phyloP scores from a whole-genome alignment of 305 asterid species.

The Fraxinus platypoda region DNA sequence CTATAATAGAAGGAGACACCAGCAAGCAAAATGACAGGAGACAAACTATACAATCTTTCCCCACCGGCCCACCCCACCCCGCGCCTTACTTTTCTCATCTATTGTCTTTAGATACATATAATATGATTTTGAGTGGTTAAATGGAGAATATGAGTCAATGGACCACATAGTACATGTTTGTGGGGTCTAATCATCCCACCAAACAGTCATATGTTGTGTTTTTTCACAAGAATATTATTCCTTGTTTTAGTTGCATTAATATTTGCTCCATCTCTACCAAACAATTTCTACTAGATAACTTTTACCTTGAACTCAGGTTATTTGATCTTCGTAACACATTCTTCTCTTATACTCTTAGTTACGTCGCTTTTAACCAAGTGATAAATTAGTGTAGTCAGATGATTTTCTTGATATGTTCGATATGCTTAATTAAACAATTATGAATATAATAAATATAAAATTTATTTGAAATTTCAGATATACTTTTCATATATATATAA shows the following conservation, averaged over 20 bases:
- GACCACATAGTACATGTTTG: slow-evolving; percentile 56
- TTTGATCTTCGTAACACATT: background rate
- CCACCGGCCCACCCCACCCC: background rate
- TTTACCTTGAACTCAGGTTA: background rate
- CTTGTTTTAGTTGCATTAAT: no score
- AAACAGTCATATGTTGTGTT: slow-evolving; percentile 11
- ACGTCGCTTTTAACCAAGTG: background rate
- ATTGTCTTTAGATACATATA: background rate
- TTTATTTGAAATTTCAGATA: no score
- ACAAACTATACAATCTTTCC: slow-evolving; percentile 43
- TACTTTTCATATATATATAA: no score
- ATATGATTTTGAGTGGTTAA: slow-evolving; percentile 37
- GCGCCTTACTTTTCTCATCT: background rate
- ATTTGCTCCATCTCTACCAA: background rate
- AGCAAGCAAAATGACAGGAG: slow-evolving; percentile 53
- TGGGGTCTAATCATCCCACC: slow-evolving; percentile 31
- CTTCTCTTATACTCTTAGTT: background rate
- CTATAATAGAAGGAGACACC: slow-evolving; percentile 21
- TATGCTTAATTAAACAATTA: no score
- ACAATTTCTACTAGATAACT: background rate
- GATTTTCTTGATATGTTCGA: background rate
- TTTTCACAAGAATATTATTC: background rate
- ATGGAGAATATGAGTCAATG: slow-evolving; percentile 43
- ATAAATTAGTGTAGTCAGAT: no score
- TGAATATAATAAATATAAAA: no score